These are phyloP conservation scores for Aspergillus felis DNA, from an alignment of 2,329 filamentous ascomycete species.

Conservation along the genomic window DNA sequence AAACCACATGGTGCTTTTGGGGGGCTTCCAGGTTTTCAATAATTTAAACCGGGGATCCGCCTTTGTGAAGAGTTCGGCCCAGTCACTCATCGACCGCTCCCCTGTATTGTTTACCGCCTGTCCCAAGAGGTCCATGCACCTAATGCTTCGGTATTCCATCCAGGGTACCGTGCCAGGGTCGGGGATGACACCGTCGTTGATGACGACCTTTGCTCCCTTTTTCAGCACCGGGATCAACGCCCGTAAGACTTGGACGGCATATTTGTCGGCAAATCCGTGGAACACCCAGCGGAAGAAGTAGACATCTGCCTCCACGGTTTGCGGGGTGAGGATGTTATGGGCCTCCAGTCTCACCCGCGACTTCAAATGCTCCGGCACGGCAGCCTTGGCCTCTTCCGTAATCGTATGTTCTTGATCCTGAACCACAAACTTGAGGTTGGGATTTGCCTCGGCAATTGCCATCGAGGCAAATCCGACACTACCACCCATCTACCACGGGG, in stretches of 20 bases:
- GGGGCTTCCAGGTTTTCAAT: background rate
- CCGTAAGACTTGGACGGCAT: slow-evolving; percentile 11
- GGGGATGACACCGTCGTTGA: background rate
- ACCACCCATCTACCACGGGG: slow-evolving; percentile 6
- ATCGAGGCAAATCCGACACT: slow-evolving; percentile 3
- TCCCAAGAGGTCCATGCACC: background rate
- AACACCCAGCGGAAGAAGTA: slow-evolving; percentile 20
- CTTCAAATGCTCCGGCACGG: background rate
- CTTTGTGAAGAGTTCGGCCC: background rate
- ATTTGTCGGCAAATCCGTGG: slow-evolving; percentile 20
- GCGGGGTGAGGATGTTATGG: slow-evolving; percentile 2
- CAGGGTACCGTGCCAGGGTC: background rate
- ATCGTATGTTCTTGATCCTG: slow-evolving; percentile 8
- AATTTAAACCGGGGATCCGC: background rate
- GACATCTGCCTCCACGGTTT: slow-evolving; percentile 8
- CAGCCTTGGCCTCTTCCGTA: background rate
- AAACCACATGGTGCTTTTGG: background rate
- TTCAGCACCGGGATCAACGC: background rate
- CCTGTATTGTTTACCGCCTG: background rate
- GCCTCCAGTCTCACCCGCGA: background rate
- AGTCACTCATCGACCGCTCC: background rate
- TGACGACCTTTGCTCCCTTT: background rate
- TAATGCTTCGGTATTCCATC: background rate
- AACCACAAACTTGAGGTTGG: slow-evolving; percentile 4
- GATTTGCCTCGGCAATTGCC: slow-evolving; percentile 2